Conservation (phyloP, 129 eudicot species). For the Chrysanthemum lavandulifolium region DNA sequence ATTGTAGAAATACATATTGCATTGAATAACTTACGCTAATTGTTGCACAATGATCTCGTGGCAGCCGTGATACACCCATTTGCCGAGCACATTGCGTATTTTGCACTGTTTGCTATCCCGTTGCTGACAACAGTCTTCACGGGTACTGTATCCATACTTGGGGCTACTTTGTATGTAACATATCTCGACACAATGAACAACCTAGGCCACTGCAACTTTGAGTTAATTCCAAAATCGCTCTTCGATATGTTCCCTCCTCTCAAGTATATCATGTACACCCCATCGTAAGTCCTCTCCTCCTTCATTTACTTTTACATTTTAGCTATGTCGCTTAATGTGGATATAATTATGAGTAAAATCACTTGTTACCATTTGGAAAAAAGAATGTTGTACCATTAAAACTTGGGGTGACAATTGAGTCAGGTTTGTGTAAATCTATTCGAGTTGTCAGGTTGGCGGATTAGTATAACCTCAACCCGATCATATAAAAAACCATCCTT, state of each 20-base stretch:
- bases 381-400: too few species aligned
- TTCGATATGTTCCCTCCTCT: slow-evolving; percentile 62
- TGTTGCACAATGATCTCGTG: background rate
- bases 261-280: slow-evolving; percentile 71
- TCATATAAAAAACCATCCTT: too few species aligned
- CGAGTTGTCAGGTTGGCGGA: too few species aligned
- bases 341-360: too few species aligned
- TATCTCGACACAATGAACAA: slow-evolving; percentile 64
- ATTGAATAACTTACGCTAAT: too few species aligned
- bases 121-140: slow-evolving; percentile 27
- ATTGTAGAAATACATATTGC: too few species aligned
- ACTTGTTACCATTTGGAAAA: too few species aligned
- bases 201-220: slow-evolving; percentile 82
- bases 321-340: too few species aligned
- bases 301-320: background rate
- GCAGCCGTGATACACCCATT: slow-evolving; percentile 86
- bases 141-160: slow-evolving; percentile 35
- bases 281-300: slow-evolving; percentile 52
- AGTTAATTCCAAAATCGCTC: slow-evolving; percentile 42
- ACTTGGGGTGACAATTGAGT: too few species aligned
- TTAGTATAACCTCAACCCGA: too few species aligned
- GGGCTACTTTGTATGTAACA: slow-evolving; percentile 35
- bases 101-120: slow-evolving; percentile 56
- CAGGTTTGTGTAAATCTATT: too few species aligned
- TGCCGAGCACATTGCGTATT: slow-evolving; percentile 66